Base-by-base conservation (phyloP, 768 basidiomycete genomes). In the Daedalea quercina region DNA sequence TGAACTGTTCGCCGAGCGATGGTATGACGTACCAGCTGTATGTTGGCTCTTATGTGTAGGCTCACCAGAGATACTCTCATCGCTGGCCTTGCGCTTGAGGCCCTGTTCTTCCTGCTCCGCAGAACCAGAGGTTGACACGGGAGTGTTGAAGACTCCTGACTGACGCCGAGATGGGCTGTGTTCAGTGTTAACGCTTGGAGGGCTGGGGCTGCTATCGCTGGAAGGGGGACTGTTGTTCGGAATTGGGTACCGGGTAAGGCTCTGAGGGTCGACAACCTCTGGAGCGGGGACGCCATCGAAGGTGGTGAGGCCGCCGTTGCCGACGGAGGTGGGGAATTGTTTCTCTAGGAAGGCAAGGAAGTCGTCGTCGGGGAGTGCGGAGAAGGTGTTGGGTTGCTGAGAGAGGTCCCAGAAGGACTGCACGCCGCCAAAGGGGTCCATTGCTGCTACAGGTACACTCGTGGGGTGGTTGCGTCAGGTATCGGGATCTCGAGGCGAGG, bases 31-130 rank as follows among this genome's bases (percentile, higher is more conserved):
- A 85, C 82, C 66, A 43, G 3, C 22, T 26, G 78, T 83, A 65
- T 86, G 83, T 56, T 80, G 81, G 45, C 70, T 70, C 73, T 91
- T 91, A 55, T 76, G 74, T 42, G 73, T 81, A 9, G 86, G 87
- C 12, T 81, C 85, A 35, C 83, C 81, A 1, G 77, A 77, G 52
- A 84, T 67, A 60, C 78, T 76, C 43, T 81, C 81, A 52, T 77
- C 74, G 59, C 80, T 83, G 2, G 87, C 90, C 71, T 92, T 92
- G 63, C 90, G 80, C 68, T 92, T 92, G 52, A 87, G 70, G 6
- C 75, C 66, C 44, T 82, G 82, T 4, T 75, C 70, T 6, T 72
- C 69, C 19, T 69, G 64, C 26, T 76, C 73, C 37, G 75, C 71
- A 40, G 37, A 15, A 23, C 62, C 64, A 47, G 64, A 13, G 57